A percentile compares a stretch with the other conserved stretches of the same genome.
Evolutionary conservation across 169 alveolate species (phyloP).

Genomic region (Cyclospora cayetanensis): DNA sequence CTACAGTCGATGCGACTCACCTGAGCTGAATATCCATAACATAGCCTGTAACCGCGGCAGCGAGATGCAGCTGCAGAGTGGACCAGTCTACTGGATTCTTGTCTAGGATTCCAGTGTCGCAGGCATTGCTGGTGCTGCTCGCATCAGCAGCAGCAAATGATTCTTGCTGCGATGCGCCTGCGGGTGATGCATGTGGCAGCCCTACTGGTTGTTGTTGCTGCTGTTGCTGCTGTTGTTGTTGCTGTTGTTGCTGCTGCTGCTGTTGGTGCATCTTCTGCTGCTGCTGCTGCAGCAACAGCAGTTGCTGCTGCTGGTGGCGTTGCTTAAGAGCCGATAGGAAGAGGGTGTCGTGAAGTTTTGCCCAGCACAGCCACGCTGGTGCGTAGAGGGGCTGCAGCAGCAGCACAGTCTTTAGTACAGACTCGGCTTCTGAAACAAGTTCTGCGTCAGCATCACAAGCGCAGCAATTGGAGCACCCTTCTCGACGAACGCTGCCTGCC

Average conservation of each 20-base stretch:
- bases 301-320: background rate
- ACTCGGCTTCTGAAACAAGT: slow-evolving; percentile 40
- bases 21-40: slow-evolving; percentile 49
- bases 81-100: background rate
- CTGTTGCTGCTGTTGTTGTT: background rate
- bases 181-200: background rate
- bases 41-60: slow-evolving; percentile 6
- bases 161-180: background rate
- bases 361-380: slow-evolving; percentile 80
- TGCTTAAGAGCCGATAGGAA: slow-evolving; percentile 20
- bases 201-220: background rate
- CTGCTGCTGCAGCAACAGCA: background rate
- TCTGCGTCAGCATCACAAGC: slow-evolving; percentile 46
- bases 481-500: too few relatives aligned
- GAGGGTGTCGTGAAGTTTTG: slow-evolving; percentile 73
- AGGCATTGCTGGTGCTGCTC: too few relatives aligned
- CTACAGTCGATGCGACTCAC: background rate
- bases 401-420: slow-evolving; percentile 64
- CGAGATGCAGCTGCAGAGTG: background rate
- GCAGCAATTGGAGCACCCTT: too few relatives aligned
- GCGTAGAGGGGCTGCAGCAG: slow-evolving; percentile 77
- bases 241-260: background rate
- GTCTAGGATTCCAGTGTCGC: background rate
- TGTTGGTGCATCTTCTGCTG: background rate
- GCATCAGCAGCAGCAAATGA: background rate